Conservation (phyloP, 1,284 basidiomycete genomes). For the Cryptococcus sp. region DNA sequence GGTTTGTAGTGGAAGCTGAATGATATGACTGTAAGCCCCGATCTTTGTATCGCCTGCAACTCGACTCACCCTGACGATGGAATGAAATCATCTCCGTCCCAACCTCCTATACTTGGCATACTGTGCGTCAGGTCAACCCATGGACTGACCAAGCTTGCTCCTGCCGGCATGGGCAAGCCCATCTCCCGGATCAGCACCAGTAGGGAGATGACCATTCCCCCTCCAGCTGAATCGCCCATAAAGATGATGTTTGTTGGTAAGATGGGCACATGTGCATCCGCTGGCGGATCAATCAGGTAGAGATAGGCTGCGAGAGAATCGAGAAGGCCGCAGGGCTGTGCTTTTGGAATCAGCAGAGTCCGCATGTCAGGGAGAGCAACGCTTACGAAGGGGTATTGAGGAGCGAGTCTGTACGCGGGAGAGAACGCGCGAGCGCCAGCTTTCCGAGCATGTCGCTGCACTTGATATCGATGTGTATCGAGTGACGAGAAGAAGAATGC, state of each 20-base stretch:
- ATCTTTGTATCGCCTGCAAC: background rate
- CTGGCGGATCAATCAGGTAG: conserved; percentile 71
- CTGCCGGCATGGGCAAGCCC: conserved; percentile 78
- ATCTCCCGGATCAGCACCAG: conserved; percentile 85
- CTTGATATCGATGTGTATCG: conserved; percentile 63
- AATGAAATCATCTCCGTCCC: conserved; percentile 48
- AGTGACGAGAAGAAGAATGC: conserved; percentile 52
- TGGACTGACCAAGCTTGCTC: conserved; percentile 78
- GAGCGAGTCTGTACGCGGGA: conserved; percentile 82
- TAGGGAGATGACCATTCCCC: conserved; percentile 78
- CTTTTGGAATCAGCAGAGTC: background rate
- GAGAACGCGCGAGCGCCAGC: conserved; percentile 77
- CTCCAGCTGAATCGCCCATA: conserved; percentile 90
- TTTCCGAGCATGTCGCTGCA: conserved; percentile 85
- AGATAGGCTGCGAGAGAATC: conserved; percentile 57
- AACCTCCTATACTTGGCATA: conserved; percentile 72
- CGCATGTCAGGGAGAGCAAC: conserved; percentile 10
- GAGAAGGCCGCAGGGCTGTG: conserved; percentile 54
- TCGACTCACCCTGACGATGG: conserved; percentile 38
- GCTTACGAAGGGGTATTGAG: conserved; percentile 94
- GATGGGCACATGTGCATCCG: conserved; percentile 70
- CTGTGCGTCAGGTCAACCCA: conserved; percentile 95
- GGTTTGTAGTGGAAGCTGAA: conserved; percentile 52
- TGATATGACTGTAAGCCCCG: conserved; percentile 8
- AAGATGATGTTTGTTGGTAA: conserved; percentile 79